These are phyloP conservation scores for Neurospora sp. DNA, from an alignment of 495 filamentous ascomycete genomes.

Conservation along the genomic window DNA sequence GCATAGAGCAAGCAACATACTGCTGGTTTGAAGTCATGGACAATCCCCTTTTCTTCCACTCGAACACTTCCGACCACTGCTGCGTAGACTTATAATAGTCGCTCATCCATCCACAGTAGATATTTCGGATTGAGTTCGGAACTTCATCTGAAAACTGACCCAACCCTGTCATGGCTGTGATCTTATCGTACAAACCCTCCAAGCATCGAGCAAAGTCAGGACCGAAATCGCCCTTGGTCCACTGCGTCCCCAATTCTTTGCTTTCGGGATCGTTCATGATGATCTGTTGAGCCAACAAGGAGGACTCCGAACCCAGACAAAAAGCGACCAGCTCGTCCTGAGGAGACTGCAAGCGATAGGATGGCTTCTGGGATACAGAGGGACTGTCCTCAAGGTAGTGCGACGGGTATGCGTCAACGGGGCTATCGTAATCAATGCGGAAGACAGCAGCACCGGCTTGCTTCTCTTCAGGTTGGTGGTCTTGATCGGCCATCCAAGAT, in stretches of 20 bases:
- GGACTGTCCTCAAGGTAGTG: neutral
- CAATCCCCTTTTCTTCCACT: constrained; percentile 12
- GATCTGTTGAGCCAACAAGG: constrained; percentile 22
- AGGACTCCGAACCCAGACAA: constrained; percentile 15
- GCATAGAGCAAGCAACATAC: constrained; percentile 19
- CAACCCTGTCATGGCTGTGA: neutral
- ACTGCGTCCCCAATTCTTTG: constrained; percentile 14
- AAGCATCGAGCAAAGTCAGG: constrained; percentile 7
- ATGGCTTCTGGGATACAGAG: neutral
- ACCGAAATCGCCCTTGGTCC: constrained; percentile 10
- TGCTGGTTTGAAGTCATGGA: constrained; percentile 15
- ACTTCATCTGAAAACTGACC: constrained; percentile 5
- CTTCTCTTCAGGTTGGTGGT: neutral
- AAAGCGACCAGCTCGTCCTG: neutral
- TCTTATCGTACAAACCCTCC: constrained; percentile 1
- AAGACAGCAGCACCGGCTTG: neutral
- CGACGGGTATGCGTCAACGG: neutral
- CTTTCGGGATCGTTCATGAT: constrained; percentile 11
- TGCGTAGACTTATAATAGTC: constrained; percentile 18
- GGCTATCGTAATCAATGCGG: neutral
- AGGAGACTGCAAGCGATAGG: neutral
- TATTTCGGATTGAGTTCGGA: constrained; percentile 12
- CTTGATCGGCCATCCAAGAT: neutral
- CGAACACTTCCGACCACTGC: constrained; percentile 14
- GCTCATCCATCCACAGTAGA: constrained; percentile 17